These are phyloP conservation scores for Jaltomata sinuosa DNA, from an alignment of 257 asterid genomes.

Conservation along the genomic window DNA sequence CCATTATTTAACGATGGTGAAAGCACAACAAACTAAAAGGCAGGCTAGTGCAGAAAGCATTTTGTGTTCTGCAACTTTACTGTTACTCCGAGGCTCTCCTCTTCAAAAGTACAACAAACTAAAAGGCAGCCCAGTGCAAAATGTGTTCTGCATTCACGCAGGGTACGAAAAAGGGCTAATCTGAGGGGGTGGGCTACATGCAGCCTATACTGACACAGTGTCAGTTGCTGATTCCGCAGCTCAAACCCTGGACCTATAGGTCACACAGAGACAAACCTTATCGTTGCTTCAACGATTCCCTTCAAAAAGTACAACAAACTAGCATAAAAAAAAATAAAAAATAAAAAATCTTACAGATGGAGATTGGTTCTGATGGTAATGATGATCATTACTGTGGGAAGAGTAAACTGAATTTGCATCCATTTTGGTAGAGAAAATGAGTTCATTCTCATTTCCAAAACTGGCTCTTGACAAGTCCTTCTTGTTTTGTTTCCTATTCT, in stretches of 20 bases:
- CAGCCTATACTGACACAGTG: neutral
- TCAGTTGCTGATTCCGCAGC: accelerated
- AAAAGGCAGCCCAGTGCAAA: neutral
- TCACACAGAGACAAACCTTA: neutral
- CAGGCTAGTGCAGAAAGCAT: neutral
- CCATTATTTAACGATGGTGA: neutral
- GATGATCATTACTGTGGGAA: slow-evolving; percentile 19
- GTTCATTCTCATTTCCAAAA: slow-evolving; percentile 76
- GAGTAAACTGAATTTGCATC: slow-evolving; percentile 19
- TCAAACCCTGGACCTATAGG: neutral
- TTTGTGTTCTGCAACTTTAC: neutral
- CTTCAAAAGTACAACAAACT: neutral
- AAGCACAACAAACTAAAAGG: neutral
- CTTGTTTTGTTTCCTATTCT: slow-evolving; percentile 86
- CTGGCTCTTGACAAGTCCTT: slow-evolving; percentile 78
- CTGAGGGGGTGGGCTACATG: neutral
- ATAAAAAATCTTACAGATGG: slow-evolving; percentile 38
- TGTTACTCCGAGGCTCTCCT: neutral
- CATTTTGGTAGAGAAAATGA: slow-evolving; percentile 35
- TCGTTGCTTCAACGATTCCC: neutral
- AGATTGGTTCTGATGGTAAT: slow-evolving; percentile 29
- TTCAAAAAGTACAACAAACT: neutral
- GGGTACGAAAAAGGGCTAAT: neutral
- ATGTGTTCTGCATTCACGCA: neutral
- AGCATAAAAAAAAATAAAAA: neutral